Evolutionary conservation across 2,329 filamentous ascomycete species (phyloP), one percentile per base, ranked within the genome.

Genomic region (Phaeosphaeriaceae sp.): DNA sequence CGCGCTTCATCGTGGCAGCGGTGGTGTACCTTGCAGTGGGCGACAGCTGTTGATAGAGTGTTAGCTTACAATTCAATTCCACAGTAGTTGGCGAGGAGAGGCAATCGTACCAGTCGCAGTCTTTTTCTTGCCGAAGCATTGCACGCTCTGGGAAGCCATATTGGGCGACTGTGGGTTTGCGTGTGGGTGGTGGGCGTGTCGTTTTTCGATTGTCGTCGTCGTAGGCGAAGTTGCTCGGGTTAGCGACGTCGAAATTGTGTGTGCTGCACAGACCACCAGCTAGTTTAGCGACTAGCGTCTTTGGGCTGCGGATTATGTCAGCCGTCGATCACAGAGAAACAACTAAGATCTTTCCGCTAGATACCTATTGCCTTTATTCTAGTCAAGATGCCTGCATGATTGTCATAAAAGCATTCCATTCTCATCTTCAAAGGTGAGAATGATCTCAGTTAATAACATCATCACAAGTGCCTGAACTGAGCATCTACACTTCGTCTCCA

Each of bases 41-140:
- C 91, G 82, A 95, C 91, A 73, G 91, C 91, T 85, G 75, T 69
- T 70, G 51, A 50, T 53, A 71, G 63, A 63, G 66, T 57, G 61
- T 75, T 66, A 75, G 72, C 61, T 44, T 51, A 46, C 54, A 46
- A 50, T 71, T 61, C 70, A 66, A 55, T 46, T 48, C 38, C 50
- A 47, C 37, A 30, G 15, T 30, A 28, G 18, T n/a, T 37, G 38
- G 23, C 34, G 37, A 29, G 21, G 2, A 28, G n/a, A 37, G 36
- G 38, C 26, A 36, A 43, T 54, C 70, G 49, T 71, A 74, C 71
- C 71, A 59, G 79, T 81, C 63, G 79, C 79, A 54, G 78, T 80
- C 76, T 79, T 81, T 77, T 81, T 81, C 88, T 97, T 97, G 88
- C 92, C 92, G 89, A 97, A 97, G 89, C 92, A 96, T 87, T 96